Conservation (phyloP, 2,329 filamentous ascomycete species). For the Thielaviopsis punctulata region DNA sequence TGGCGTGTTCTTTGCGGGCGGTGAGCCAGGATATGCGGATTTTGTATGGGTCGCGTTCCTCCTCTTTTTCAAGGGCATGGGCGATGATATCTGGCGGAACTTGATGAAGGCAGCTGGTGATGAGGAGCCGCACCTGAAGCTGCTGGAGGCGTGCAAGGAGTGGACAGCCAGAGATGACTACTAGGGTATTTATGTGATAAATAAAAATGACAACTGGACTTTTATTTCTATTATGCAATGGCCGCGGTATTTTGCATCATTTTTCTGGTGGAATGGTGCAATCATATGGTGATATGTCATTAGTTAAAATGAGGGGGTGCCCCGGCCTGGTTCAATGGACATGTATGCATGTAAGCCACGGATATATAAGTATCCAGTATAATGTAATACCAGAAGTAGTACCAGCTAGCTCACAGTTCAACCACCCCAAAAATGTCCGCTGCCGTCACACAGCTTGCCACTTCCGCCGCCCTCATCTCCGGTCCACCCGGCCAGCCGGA, state of each 20-base stretch:
- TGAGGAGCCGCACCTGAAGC: constrained; percentile 20
- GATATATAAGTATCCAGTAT: too few relatives aligned
- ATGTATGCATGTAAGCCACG: too few relatives aligned
- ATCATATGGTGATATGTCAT: not conserved
- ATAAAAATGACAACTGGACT: too few relatives aligned
- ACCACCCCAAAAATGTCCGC: not conserved
- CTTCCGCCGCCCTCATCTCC: constrained; percentile 5
- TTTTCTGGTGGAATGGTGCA: constrained; percentile 6
- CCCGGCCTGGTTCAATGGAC: not conserved
- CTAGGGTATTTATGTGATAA: not conserved
- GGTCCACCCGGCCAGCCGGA: constrained; percentile 11
- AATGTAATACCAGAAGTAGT: too few relatives aligned
- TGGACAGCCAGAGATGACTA: not conserved
- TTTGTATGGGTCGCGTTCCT: constrained; percentile 36
- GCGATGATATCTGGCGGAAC: constrained; percentile 20
- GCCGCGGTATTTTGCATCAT: not conserved
- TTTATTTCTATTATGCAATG: too few relatives aligned
- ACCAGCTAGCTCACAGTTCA: too few relatives aligned
- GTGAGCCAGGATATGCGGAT: constrained; percentile 37
- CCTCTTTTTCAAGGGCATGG: constrained; percentile 24
- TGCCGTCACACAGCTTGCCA: constrained; percentile 11
- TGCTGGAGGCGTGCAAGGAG: constrained; percentile 21
- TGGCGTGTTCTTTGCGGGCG: constrained; percentile 45
- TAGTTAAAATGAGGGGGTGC: not conserved
- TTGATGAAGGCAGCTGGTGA: constrained; percentile 23